phyloP scores from a whole-genome alignment of 495 filamentous ascomycete genomes.

The Talaromyces adpressus region DNA sequence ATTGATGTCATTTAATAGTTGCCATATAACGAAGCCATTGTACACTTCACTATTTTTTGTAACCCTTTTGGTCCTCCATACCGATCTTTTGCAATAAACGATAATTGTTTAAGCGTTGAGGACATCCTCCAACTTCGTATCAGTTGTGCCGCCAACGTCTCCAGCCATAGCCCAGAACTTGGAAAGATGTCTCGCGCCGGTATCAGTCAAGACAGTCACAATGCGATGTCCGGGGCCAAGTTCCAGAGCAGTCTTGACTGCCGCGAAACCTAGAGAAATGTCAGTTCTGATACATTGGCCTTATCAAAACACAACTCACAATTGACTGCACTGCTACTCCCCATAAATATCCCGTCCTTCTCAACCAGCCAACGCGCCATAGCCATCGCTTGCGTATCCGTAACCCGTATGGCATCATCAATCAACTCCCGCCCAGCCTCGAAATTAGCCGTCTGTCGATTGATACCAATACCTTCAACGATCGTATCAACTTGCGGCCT shows the following conservation, averaged over 20 bases:
- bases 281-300: constrained; percentile 9
- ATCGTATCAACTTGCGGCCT: constrained; percentile 91
- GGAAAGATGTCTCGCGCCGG: constrained; percentile 81
- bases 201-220: constrained; percentile 90
- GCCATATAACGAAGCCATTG: background rate
- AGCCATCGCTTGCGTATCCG: constrained; percentile 80
- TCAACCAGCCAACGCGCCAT: constrained; percentile 97
- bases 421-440: constrained; percentile 77
- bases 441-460: constrained; percentile 85
- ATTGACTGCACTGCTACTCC: constrained; percentile 92
- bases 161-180: constrained; percentile 88
- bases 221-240: constrained; percentile 73
- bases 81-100: background rate
- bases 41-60: background rate
- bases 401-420: constrained; percentile 84
- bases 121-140: constrained; percentile 46
- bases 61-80: background rate
- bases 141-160: constrained; percentile 52
- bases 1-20: background rate
- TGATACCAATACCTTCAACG: constrained; percentile 94
- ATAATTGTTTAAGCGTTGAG: constrained; percentile 24
- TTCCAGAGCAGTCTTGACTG: constrained; percentile 67
- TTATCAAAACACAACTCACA: constrained; percentile 43
- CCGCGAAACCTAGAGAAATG: constrained; percentile 57
- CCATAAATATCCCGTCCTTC: constrained; percentile 90